Conservation (phyloP, 176 grass and related monocot species). For the Neostapfia colusana region DNA sequence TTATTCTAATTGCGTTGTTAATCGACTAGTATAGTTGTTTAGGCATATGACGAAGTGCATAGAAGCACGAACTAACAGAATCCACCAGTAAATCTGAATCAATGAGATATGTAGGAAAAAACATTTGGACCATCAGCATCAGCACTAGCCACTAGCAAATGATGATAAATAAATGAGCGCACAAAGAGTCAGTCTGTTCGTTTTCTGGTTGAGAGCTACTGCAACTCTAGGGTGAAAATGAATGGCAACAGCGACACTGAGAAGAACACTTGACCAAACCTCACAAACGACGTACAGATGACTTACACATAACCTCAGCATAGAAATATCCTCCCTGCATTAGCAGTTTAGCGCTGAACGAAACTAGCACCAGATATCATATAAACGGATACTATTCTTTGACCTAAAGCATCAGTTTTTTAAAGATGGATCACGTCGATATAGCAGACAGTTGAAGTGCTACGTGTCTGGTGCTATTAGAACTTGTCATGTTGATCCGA, state of each 20-base stretch:
- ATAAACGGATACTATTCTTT: not conserved
- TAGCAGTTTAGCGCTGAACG: not conserved
- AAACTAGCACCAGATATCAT: not conserved
- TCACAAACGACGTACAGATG: not conserved
- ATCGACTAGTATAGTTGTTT: not conserved
- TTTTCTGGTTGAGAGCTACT: not conserved
- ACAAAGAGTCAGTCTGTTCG: conserved; percentile 2
- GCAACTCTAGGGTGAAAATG: not conserved
- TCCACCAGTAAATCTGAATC: not conserved
- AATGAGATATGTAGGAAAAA: not conserved
- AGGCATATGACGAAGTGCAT: not conserved
- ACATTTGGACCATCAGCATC: conserved; percentile 22
- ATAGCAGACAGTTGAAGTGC: not conserved
- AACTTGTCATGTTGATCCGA: not conserved
- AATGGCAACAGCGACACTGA: conserved; percentile 20
- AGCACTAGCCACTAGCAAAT: not conserved
- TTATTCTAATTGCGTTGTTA: not conserved
- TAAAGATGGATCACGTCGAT: not conserved
- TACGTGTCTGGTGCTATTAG: not conserved
- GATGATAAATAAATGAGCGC: not conserved
- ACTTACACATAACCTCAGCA: not conserved
- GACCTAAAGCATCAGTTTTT: not conserved
- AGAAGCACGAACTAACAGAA: not conserved
- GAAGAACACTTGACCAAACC: conserved; percentile 31
- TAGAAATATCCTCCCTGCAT: conserved; percentile 11